Percentiles rank a stretch among this genome's conserved stretches.
These are phyloP conservation scores for Dovyalis caffra DNA, from an alignment of 345 rosid species.

Conservation along the genomic window DNA sequence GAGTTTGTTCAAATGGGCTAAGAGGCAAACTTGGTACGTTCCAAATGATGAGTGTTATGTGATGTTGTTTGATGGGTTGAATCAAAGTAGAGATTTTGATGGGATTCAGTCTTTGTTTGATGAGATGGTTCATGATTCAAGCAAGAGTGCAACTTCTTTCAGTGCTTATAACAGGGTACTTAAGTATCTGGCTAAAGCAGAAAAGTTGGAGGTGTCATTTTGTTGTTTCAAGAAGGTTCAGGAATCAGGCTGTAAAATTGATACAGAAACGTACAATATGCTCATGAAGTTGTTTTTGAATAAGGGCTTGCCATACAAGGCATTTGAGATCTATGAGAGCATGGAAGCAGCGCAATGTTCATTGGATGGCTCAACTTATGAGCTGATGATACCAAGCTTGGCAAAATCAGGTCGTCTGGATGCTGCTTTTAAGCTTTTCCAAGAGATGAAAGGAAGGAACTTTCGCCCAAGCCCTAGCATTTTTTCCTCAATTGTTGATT, in stretches of 20 bases:
- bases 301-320: constrained; percentile 88
- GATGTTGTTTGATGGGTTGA: constrained; percentile 74
- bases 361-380: constrained; percentile 78
- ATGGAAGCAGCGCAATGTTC: constrained; percentile 71
- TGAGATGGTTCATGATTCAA: constrained; percentile 69
- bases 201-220: constrained; percentile 81
- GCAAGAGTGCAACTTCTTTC: constrained; percentile 35
- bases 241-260: constrained; percentile 64
- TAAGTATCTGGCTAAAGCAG: constrained; percentile 84
- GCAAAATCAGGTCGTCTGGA: constrained; percentile 98
- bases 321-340: constrained; percentile 95
- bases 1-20: constrained; percentile 87
- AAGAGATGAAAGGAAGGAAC: constrained; percentile 80
- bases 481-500: constrained; percentile 86
- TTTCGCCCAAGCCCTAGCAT: constrained; percentile 58
- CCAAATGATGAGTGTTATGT: constrained; percentile 63
- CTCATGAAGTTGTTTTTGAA: constrained; percentile 78
- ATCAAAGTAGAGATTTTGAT: constrained; percentile 59
- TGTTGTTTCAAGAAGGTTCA: constrained; percentile 88
- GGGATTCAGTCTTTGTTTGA: constrained; percentile 75
- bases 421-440: constrained; percentile 85
- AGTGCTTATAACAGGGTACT: constrained; percentile 73
- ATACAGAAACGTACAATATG: constrained; percentile 64
- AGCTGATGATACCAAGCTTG: constrained; percentile 84
- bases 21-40: constrained; percentile 80